Base-by-base conservation (phyloP, 495 filamentous ascomycete genomes). In the Hyaloscypha variabilis region DNA sequence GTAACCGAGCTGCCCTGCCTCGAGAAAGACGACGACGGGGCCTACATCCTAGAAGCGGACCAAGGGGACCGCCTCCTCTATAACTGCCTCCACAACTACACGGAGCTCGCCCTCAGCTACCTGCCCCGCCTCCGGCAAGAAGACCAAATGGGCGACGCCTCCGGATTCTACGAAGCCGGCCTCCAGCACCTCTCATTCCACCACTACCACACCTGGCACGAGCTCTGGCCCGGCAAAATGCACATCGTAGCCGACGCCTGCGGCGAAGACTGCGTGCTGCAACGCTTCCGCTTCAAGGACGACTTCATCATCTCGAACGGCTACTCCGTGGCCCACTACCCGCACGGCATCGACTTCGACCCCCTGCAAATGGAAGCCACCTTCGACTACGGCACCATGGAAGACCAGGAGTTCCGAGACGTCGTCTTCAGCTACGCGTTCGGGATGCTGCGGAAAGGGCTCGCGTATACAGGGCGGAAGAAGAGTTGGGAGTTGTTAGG, bases 251-350 rank as follows among this genome's bases (percentile, higher is more conserved):
- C 83, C 30, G 77, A 83, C 34, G 72, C 83, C 2, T 89, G 85
- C 66, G 85, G 85, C 24, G 81, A 84, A 50, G 71, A 72, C 19
- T 88, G 84, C 60, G 77, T 87, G 25, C 72, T 88, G 49, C 83
- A 85, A 65, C 79, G 84, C 42, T 89, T 82, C 75, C 73, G 77
- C 17, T 88, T 88, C 63, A 73, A 72, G 17, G 85, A 86, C 64
- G 77, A 79, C 23, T 86, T 80, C 74, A 74, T 87, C n/a, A 63
- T 89, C 46, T 81, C 83, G 8, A 87, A 86, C 67, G 87, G 85
- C 0, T 84, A 79, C 70, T 83, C 81, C 1, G 73, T 88, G 28
- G 74, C 81, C 21, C 76, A 82, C 46, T 85, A 87, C 68, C 78
- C 79, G 8, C 13, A 68, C 4, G 70, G 70, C 6, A 72, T 70